phyloP scores from a whole-genome alignment of 495 filamentous ascomycete species.

The Thermothielavioides terrestris region DNA sequence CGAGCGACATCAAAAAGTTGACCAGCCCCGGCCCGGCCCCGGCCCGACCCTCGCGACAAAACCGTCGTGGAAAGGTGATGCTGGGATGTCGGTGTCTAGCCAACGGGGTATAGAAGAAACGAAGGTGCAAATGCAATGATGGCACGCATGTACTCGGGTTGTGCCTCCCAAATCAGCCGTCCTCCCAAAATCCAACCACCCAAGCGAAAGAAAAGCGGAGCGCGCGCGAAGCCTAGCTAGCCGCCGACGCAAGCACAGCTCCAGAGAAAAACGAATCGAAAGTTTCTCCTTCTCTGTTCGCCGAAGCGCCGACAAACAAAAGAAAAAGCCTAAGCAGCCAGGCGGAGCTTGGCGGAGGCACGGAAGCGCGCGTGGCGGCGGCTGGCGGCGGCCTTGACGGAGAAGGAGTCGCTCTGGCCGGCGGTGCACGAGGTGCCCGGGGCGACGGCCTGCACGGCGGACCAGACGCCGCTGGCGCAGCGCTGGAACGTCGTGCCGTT shows the following conservation, averaged over 20 bases:
- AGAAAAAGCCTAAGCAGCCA: not conserved
- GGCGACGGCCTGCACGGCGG: constrained; percentile 43
- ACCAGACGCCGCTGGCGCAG: constrained; percentile 58
- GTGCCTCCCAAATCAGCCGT: too few species aligned
- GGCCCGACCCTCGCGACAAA: not conserved
- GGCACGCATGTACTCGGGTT: not conserved
- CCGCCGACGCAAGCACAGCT: not conserved
- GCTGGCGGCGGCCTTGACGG: not conserved
- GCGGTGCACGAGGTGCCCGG: constrained; percentile 50
- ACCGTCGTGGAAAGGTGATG: not conserved
- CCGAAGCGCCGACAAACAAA: not conserved
- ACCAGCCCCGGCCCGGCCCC: not conserved
- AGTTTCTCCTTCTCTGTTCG: too few species aligned
- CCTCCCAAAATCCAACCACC: too few species aligned
- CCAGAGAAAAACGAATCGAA: not conserved
- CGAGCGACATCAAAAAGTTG: not conserved
- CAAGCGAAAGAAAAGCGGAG: not conserved
- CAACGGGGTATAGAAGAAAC: constrained; percentile 5
- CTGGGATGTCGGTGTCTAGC: not conserved
- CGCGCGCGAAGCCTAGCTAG: not conserved
- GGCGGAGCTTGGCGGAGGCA: not conserved
- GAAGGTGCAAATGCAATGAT: not conserved
- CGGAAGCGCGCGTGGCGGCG: not conserved
- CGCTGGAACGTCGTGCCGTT: constrained; percentile 52
- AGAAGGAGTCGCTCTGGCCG: constrained; percentile 42